A percentile compares a stretch with the other conserved stretches of the same genome.
Conservation (phyloP, 2,329 filamentous ascomycete species). For the Aspergillus japonicus region DNA sequence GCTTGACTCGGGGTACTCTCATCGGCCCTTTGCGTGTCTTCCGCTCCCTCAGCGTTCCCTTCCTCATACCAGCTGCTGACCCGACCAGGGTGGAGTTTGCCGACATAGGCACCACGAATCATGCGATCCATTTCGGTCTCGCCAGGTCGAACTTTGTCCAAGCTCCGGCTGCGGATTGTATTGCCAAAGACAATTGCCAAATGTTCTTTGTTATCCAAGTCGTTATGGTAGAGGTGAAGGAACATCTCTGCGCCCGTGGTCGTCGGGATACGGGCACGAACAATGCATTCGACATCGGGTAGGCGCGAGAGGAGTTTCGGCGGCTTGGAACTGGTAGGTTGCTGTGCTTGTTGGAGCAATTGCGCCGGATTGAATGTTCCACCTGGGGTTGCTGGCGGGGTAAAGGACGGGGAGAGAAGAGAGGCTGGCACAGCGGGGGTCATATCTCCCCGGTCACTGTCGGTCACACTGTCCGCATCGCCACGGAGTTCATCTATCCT, state of each 20-base stretch:
- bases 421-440: slow-evolving; percentile 53
- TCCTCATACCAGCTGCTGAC: slow-evolving; percentile 67
- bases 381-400: slow-evolving; percentile 47
- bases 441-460: slow-evolving; percentile 27
- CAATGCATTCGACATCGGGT: slow-evolving; percentile 87
- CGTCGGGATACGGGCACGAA: slow-evolving; percentile 91
- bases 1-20: slow-evolving; percentile 35
- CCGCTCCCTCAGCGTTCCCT: slow-evolving; percentile 16
- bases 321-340: slow-evolving; percentile 49
- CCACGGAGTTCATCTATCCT: slow-evolving; percentile 19
- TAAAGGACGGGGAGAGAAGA: slow-evolving; percentile 54
- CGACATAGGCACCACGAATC: slow-evolving; percentile 90
- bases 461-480: slow-evolving; percentile 20
- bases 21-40: not conserved
- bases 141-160: slow-evolving; percentile 45
- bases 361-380: slow-evolving; percentile 36
- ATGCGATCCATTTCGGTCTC: slow-evolving; percentile 65
- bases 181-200: slow-evolving; percentile 94
- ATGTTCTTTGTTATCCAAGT: slow-evolving; percentile 91
- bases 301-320: slow-evolving; percentile 73
- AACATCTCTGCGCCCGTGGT: slow-evolving; percentile 94
- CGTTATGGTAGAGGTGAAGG: slow-evolving; percentile 89
- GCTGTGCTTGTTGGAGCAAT: slow-evolving; percentile 29
- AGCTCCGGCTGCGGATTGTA: slow-evolving; percentile 70
- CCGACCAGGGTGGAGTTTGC: slow-evolving; percentile 80